Evolutionary conservation across 208 protist species (phyloP), one percentile per base, ranked within the genome.

Genomic region (Angomonas ambiguus): DNA sequence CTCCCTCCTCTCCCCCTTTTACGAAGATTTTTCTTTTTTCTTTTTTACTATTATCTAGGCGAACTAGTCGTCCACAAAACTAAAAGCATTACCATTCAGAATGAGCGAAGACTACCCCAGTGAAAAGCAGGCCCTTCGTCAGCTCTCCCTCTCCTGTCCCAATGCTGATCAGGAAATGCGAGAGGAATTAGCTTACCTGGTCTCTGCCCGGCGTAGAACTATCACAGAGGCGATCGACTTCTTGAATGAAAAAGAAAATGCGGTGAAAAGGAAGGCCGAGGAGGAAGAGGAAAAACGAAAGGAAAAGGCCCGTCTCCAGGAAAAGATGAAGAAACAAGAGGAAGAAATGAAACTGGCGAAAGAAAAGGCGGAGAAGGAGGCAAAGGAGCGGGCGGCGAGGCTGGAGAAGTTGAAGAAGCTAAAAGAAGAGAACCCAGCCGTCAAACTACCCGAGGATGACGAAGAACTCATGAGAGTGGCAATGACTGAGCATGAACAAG

Each of bases 121-220:
- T 1, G 69, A 85, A 69, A 49, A 55, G 6, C 60, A 67, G 51
- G 61, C 77, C 0, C 31, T 28, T 10, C 79, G 82, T 6, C 55
- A 80, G 1, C 66, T 91, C 0, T 41, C 64, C 25, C 55, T 84
- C 2, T 70, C 76, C 18, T 88, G 68, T 67, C 82, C 85, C 5
- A 51, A 67, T 20, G 51, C 73, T 0, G 81, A 87, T 53, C 31
- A 51, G 1, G 76, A 76, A 1, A 1, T 77, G 24, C 63, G 80
- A 0, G 71, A 85, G 24, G 76, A 88, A 45, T 49, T 79, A 2
- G 82, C 79, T 0, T 82, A 76, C 49, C 71, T 86, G 42, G 85
- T 91, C 3, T 77, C 74, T 0, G 57, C 56, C 3, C 76, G 79
- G 10, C 82, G 82, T 56, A 66, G 78, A 64, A 91, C 79, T 1